These are phyloP conservation scores for Thielaviopsis ethacetica DNA, from an alignment of 2,329 filamentous ascomycete species.

Conservation along the genomic window DNA sequence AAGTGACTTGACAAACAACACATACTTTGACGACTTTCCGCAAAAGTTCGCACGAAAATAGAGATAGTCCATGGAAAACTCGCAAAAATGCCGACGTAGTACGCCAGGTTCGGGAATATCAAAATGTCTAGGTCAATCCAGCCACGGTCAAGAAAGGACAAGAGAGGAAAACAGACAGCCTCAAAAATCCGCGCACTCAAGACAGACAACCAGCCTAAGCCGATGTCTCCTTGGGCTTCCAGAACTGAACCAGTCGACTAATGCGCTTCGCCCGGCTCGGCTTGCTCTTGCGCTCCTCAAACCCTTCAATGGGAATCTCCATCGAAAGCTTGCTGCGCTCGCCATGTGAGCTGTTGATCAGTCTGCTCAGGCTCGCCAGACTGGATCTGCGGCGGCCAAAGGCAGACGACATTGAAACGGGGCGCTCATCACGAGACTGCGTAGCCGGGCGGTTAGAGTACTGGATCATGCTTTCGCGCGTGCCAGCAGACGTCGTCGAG, in stretches of 20 bases:
- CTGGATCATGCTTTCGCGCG: slow-evolving; percentile 43
- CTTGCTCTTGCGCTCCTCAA: slow-evolving; percentile 40
- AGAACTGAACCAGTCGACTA: slow-evolving; percentile 64
- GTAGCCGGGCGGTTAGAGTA: slow-evolving; percentile 22
- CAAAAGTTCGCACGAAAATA: neutral
- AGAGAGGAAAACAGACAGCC: neutral
- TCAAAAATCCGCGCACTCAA: neutral
- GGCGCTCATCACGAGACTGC: slow-evolving; percentile 39
- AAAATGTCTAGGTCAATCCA: neutral
- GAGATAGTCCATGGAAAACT: neutral
- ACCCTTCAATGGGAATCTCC: slow-evolving; percentile 41
- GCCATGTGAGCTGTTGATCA: slow-evolving; percentile 59
- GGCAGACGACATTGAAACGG: slow-evolving; percentile 44
- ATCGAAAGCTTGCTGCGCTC: slow-evolving; percentile 61
- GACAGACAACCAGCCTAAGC: neutral
- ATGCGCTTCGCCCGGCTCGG: slow-evolving; percentile 51
- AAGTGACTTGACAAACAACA: neutral
- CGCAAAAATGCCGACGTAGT: neutral
- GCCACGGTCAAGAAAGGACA: neutral
- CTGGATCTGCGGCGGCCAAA: slow-evolving; percentile 59
- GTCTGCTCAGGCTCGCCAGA: slow-evolving; percentile 57
- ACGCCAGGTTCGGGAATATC: neutral
- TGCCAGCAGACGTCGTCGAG: slow-evolving; percentile 64
- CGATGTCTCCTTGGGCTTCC: slow-evolving; percentile 39
- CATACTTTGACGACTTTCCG: neutral